Conservation (phyloP, 2,329 filamentous ascomycete genomes). For the Cytospora chrysosperma region DNA sequence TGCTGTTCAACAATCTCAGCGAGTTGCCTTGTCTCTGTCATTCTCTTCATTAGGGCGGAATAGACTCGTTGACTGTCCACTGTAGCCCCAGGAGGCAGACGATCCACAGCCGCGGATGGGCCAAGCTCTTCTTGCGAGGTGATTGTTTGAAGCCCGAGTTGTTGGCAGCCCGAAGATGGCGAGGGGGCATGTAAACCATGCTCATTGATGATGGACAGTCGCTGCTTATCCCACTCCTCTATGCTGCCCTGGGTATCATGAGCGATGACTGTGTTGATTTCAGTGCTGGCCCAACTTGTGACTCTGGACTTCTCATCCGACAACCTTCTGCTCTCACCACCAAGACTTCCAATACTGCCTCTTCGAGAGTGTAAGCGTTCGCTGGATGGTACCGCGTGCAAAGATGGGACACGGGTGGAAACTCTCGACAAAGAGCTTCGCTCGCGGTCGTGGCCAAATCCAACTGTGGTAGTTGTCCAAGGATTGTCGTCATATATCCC, state of each 20-base stretch:
- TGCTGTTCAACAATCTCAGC: slow-evolving; percentile 26
- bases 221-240: slow-evolving; percentile 52
- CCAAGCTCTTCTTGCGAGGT: slow-evolving; percentile 24
- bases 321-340: slow-evolving; percentile 36
- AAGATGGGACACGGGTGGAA: slow-evolving; percentile 47
- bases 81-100: slow-evolving; percentile 29
- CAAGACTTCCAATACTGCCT: slow-evolving; percentile 54
- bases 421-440: slow-evolving; percentile 43
- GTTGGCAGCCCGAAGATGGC: slow-evolving; percentile 34
- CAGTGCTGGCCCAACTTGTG: slow-evolving; percentile 71
- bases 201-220: slow-evolving; percentile 65
- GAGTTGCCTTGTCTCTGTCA: slow-evolving; percentile 42
- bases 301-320: slow-evolving; percentile 61
- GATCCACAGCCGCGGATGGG: neutral
- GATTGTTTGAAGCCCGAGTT: slow-evolving; percentile 31
- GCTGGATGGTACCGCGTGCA: slow-evolving; percentile 47
- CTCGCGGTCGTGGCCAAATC: slow-evolving; percentile 15
- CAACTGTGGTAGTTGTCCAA: neutral
- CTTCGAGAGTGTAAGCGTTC: slow-evolving; percentile 51
- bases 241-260: slow-evolving; percentile 35
- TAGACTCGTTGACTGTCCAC: slow-evolving; percentile 61
- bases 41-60: slow-evolving; percentile 60
- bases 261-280: slow-evolving; percentile 53
- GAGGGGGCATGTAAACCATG: slow-evolving; percentile 45
- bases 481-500: slow-evolving; percentile 24